Evolutionary conservation across 2,329 filamentous ascomycete genomes (phyloP), one percentile per base, ranked within the genome.

Genomic region (Fusarium solani-melongenae): DNA sequence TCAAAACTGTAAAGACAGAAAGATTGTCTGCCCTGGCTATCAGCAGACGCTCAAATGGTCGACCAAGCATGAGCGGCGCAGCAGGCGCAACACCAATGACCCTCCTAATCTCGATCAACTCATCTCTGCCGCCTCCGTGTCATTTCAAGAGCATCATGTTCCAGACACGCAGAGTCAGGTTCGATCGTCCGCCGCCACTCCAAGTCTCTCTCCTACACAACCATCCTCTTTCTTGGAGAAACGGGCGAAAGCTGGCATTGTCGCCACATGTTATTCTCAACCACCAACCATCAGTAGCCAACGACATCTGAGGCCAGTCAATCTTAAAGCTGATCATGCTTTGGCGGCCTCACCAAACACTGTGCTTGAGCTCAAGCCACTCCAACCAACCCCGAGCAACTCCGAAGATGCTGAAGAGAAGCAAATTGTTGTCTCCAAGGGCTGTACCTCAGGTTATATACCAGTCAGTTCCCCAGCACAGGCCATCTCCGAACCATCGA

Each of bases 21-120:
- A 39, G 0, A 8, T 72, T 27, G 20, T 38, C 27, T 72, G 70
- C 9, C 70, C 70, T 8, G 70, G 70, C 11, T 72, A 72, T 12
- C 70, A 72, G 49, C 69, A 72, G 17, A 66, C 61, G 14, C 66
- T 72, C 33, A 72, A 72, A n/a, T 72, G 70, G 66, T 72, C 70
- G 11, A 72, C 70, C 22, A 72, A 72, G 7, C 65, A 72, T 36
- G 70, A 72, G 15, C 69, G 66, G 1, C 53, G 70, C 2, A 29
- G 44, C 15, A 61, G 7, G 59, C 51, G 10, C 27, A 69, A 49
- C 12, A 24, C 39, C 5, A 56, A 24, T 14, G 60, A 67, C 8
- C 70, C 70, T 5, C 70, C 70, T 11, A 66, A 39, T 22, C 65
- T 72, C 15, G 46, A 72, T 5, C 57, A 72, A 27, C 62, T 72